Conservation (phyloP, 371 early-diverging fungal species). For the Mucor mucedo region DNA sequence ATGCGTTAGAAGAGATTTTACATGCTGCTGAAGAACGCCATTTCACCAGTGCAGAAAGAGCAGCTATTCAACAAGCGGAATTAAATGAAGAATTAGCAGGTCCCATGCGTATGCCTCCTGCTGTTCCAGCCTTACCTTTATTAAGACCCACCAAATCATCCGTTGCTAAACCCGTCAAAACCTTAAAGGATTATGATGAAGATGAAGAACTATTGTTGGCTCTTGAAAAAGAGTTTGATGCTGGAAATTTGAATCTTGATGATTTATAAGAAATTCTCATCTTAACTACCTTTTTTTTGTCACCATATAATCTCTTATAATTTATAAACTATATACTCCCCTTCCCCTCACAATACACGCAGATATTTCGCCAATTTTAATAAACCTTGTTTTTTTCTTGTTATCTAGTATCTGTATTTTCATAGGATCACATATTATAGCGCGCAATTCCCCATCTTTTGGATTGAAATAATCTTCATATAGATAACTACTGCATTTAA, state of each 20-base stretch:
- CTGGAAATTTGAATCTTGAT: slow-evolving; percentile 39
- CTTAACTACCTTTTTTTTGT: neutral
- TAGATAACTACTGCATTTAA: no score
- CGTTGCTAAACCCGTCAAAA: slow-evolving; percentile 27
- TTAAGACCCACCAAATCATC: slow-evolving; percentile 29
- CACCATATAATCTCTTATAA: neutral
- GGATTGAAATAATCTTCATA: no score
- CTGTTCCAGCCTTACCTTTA: slow-evolving; percentile 32
- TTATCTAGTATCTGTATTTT: no score
- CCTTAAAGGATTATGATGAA: slow-evolving; percentile 42
- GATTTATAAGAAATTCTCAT: slow-evolving; percentile 21
- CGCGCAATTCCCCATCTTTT: no score
- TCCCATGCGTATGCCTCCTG: slow-evolving; percentile 12
- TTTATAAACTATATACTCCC: neutral
- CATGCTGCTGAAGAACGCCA: slow-evolving; percentile 39
- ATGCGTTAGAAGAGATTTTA: slow-evolving; percentile 24
- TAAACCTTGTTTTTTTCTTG: neutral
- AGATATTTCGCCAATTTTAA: neutral
- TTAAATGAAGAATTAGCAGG: slow-evolving; percentile 30
- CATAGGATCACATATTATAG: no score
- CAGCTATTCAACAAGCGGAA: slow-evolving; percentile 39
- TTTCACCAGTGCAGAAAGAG: slow-evolving; percentile 39
- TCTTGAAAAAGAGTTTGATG: slow-evolving; percentile 41
- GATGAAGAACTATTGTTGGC: slow-evolving; percentile 49
- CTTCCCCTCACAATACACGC: neutral